Percentiles rank a stretch among this genome's conserved stretches.
These are phyloP conservation scores for Eustoma russellianum DNA, from an alignment of 257 asterid species.

Conservation along the genomic window DNA sequence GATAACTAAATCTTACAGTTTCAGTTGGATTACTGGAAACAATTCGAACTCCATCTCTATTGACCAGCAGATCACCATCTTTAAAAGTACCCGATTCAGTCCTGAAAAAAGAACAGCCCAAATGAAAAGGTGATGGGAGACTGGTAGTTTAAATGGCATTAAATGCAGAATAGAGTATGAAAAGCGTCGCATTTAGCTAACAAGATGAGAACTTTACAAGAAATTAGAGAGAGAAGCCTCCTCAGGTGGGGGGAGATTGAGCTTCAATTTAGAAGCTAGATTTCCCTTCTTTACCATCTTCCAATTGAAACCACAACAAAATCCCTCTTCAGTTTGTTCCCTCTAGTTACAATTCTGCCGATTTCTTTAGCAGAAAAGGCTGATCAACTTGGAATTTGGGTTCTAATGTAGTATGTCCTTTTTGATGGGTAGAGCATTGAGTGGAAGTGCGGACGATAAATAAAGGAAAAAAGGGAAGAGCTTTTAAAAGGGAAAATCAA, in stretches of 20 bases:
- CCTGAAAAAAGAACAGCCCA: slow-evolving; percentile 32
- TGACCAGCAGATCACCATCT: slow-evolving; percentile 96
- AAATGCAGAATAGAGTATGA: neutral
- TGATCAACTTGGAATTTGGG: too few species aligned
- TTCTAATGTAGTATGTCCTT: too few species aligned
- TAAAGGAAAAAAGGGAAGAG: too few species aligned
- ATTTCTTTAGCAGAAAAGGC: too few species aligned
- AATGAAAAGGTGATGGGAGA: neutral
- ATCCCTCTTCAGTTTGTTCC: neutral
- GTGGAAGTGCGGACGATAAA: too few species aligned
- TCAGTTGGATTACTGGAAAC: slow-evolving; percentile 67
- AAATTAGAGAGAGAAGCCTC: slow-evolving; percentile 68
- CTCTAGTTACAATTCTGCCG: neutral
- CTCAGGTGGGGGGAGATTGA: slow-evolving; percentile 88
- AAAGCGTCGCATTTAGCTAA: too few species aligned
- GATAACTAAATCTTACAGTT: slow-evolving; percentile 34
- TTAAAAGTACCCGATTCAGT: slow-evolving; percentile 92
- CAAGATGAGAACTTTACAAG: slow-evolving; percentile 37
- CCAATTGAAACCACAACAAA: neutral
- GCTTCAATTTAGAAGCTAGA: slow-evolving; percentile 74
- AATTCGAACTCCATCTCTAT: slow-evolving; percentile 83
- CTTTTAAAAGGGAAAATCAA: too few species aligned
- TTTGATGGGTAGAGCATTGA: too few species aligned
- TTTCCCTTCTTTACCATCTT: slow-evolving; percentile 64
- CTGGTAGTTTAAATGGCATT: too few species aligned